Percentiles rank a stretch among this genome's conserved stretches.
Evolutionary conservation across 345 rosid species (phyloP).

Genomic region (Acer saccharum): DNA sequence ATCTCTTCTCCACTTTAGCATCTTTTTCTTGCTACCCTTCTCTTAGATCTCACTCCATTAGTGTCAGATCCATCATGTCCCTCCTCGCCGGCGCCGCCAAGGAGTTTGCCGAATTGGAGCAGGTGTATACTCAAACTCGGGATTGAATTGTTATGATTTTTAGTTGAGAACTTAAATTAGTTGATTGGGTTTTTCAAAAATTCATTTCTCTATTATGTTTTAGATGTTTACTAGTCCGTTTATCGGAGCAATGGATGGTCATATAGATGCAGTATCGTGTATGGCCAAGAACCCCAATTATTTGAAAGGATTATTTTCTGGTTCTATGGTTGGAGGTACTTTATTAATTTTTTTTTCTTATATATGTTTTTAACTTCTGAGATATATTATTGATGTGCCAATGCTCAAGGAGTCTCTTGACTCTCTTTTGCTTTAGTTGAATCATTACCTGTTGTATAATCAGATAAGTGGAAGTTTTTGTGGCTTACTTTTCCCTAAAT

Average conservation of each 20-base stretch:
- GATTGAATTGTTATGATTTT: too few relatives aligned
- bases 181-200: not conserved
- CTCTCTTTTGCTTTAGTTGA: not conserved
- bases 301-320: conserved; percentile 45
- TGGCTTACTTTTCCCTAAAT: not conserved
- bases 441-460: not conserved
- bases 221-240: conserved; percentile 94
- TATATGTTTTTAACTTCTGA: too few relatives aligned
- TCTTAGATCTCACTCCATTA: too few relatives aligned
- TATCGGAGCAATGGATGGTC: conserved; percentile 95
- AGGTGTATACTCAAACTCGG: too few relatives aligned
- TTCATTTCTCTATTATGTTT: not conserved
- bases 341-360: not conserved
- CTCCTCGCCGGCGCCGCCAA: too few relatives aligned
- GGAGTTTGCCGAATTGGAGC: too few relatives aligned
- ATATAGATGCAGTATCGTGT: conserved; percentile 77
- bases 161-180: too few relatives aligned
- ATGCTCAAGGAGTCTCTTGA: not conserved
- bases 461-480: not conserved
- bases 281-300: conserved; percentile 94
- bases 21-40: too few relatives aligned
- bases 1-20: too few relatives aligned
- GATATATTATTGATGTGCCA: too few relatives aligned
- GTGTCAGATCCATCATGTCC: too few relatives aligned
- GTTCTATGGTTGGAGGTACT: conserved; percentile 77